Evolutionary conservation across 2,329 filamentous ascomycete species (phyloP), one percentile per base, ranked within the genome.

Genomic region (Celoporthe dispersa): DNA sequence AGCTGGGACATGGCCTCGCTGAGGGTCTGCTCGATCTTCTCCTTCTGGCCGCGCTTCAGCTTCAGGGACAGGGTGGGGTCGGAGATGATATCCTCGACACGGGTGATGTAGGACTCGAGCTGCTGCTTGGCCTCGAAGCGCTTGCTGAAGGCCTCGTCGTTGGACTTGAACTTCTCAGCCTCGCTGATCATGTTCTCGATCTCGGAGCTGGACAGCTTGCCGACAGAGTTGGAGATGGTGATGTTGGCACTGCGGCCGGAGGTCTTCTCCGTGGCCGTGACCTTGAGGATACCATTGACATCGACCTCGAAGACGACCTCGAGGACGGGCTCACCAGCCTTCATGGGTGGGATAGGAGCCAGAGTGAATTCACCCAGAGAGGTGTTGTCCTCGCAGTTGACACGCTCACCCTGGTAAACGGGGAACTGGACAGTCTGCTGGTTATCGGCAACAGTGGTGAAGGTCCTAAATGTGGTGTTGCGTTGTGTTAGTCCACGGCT

Each of bases 281-380:
- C 96, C 91, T 99, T 99, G 76, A 99, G 91, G 82, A 98, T 97
- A 91, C 96, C 96, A 88, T 99, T 99, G 89, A 98, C 96, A 77
- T 99, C 96, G 80, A 99, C 96, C 87, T 99, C 96, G 85, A 99
- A 98, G 82, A 98, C 94, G 77, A 95, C 93, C 86, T 99, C 96
- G 61, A 99, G 92, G 75, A 97, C 94, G 77, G 96, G 93, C 81
- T 99, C 96, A 82, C 96, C 95, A 79, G 96, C 95, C 79, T 91
- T 91, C 94, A 98, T 84, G 86, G 94, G 83, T 87, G 95, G 88
- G 75, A 91, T 91, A 61, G 95, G 96, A 76, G 94, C 92, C 73
- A 99, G 87, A 71, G 95, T 98, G 85, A 98, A 99, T 85, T 98
- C 96, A 82, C 96, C 96, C 70, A 98, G 89, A 35, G 93, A 97